A percentile compares a stretch with the other conserved stretches of the same genome.
phyloP scores from a whole-genome alignment of 2,329 filamentous ascomycete genomes.

The Epichloe glyceriae region DNA sequence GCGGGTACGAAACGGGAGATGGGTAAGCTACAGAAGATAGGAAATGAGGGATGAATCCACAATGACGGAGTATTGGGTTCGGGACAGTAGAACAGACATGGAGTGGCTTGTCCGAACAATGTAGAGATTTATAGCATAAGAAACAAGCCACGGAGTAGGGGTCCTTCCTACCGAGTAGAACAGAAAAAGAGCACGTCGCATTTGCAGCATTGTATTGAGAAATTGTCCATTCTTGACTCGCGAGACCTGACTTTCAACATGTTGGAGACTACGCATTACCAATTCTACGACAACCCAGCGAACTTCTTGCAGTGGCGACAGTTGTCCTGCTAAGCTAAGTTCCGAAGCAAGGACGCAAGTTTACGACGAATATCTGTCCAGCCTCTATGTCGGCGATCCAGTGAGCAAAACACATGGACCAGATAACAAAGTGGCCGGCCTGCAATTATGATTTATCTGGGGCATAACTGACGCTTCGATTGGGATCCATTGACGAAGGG shows the following conservation, averaged over 20 bases:
- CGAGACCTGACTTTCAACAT: no score
- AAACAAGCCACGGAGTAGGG: not conserved
- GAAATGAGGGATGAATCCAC: conserved; percentile 47
- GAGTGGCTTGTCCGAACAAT: not conserved
- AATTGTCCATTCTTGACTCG: no score
- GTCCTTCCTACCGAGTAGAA: not conserved
- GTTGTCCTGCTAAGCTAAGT: no score
- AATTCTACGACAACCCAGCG: not conserved
- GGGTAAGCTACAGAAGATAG: conserved; percentile 92
- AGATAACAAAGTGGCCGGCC: conserved; percentile 40
- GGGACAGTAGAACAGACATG: not conserved
- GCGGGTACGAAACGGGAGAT: conserved; percentile 82
- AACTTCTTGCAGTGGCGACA: no score
- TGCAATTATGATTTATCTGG: conserved; percentile 73
- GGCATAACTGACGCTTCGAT: conserved; percentile 64
- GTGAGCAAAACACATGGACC: conserved; percentile 18
- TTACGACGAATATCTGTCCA: conserved; percentile 5
- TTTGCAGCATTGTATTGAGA: not conserved
- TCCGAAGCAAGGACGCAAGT: not conserved
- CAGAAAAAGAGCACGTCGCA: not conserved
- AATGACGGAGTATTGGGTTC: not conserved
- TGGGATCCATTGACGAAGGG: conserved; percentile 37
- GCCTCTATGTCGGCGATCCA: conserved; percentile 15
- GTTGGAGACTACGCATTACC: no score
- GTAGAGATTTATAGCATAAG: not conserved